Evolutionary conservation across 2,329 filamentous ascomycete species (phyloP).

Genomic region (Colletotrichum chrysophilum): DNA sequence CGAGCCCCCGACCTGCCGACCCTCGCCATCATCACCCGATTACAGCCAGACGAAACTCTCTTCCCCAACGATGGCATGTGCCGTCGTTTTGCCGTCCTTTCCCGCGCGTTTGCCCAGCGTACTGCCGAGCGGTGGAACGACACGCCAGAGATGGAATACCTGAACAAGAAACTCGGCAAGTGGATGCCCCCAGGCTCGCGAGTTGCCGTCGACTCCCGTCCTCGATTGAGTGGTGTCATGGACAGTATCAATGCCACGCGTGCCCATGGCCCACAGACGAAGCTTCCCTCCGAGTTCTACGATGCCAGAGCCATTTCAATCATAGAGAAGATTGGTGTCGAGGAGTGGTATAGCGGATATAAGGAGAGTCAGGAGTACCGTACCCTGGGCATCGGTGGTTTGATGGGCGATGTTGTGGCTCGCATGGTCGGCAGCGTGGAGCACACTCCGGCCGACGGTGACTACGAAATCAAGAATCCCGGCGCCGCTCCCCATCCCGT

Average conservation of each 20-base stretch:
- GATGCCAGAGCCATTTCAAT: constrained; percentile 73
- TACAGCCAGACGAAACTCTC: constrained; percentile 75
- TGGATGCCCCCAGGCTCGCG: constrained; percentile 80
- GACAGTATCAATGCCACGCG: constrained; percentile 90
- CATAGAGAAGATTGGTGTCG: constrained; percentile 77
- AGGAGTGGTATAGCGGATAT: constrained; percentile 95
- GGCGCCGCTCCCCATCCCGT: constrained; percentile 51
- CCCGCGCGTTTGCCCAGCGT: constrained; percentile 73
- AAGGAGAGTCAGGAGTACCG: constrained; percentile 85
- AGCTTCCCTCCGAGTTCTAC: constrained; percentile 86
- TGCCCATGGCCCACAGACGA: constrained; percentile 82
- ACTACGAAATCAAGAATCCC: constrained; percentile 50
- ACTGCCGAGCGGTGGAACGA: constrained; percentile 77
- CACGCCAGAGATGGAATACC: constrained; percentile 81
- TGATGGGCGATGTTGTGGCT: constrained; percentile 83
- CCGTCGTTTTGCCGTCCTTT: constrained; percentile 72
- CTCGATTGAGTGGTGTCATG: constrained; percentile 88
- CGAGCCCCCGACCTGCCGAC: constrained; percentile 56
- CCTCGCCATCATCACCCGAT: constrained; percentile 69
- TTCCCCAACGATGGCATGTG: constrained; percentile 79
- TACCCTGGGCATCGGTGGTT: constrained; percentile 82
- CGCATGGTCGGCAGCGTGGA: constrained; percentile 75
- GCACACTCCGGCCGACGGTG: constrained; percentile 56
- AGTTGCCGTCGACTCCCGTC: constrained; percentile 84
- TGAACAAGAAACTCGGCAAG: constrained; percentile 78